These are phyloP conservation scores for Penstemon eatonii DNA, from an alignment of 257 asterid species.

Conservation along the genomic window DNA sequence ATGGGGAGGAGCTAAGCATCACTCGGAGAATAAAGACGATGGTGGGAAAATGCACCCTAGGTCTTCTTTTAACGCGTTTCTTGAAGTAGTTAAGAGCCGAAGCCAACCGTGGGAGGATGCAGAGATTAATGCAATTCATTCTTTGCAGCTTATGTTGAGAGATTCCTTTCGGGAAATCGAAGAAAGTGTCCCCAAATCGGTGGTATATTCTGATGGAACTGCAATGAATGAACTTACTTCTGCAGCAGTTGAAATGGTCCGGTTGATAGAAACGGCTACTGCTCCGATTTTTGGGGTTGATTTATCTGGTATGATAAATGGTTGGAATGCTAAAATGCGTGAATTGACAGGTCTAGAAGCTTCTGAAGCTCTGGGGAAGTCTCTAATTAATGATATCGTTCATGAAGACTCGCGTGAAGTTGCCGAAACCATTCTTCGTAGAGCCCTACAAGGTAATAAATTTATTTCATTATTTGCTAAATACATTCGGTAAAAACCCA, in stretches of 20 bases:
- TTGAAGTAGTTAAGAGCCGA: conserved; percentile 54
- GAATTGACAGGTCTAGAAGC: conserved; percentile 59
- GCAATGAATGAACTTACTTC: conserved; percentile 43
- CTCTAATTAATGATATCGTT: conserved; percentile 42
- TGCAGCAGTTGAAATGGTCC: conserved; percentile 50
- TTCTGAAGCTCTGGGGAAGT: conserved; percentile 56
- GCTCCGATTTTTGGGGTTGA: conserved; percentile 72
- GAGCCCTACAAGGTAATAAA: conserved; percentile 58
- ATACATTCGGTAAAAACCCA: background rate
- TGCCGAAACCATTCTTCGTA: conserved; percentile 37
- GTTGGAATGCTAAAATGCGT: conserved; percentile 66
- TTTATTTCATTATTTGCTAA: conserved; percentile 4
- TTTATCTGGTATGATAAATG: conserved; percentile 52
- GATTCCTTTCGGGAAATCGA: conserved; percentile 39
- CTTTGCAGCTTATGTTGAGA: conserved; percentile 66
- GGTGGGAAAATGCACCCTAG: conserved; percentile 62
- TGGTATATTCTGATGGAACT: conserved; percentile 21
- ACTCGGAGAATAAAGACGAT: conserved; percentile 52
- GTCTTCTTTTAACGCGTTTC: conserved; percentile 58
- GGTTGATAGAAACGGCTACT: conserved; percentile 60
- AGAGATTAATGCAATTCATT: conserved; percentile 65
- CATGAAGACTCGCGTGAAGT: conserved; percentile 52
- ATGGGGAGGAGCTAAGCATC: conserved; percentile 71
- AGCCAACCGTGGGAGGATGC: conserved; percentile 59
- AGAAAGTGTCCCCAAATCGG: conserved; percentile 25